A percentile compares a stretch with the other conserved stretches of the same genome.
These are phyloP conservation scores for Dunaliella primolecta DNA, from an alignment of 139 green algal genomes.

Conservation along the genomic window DNA sequence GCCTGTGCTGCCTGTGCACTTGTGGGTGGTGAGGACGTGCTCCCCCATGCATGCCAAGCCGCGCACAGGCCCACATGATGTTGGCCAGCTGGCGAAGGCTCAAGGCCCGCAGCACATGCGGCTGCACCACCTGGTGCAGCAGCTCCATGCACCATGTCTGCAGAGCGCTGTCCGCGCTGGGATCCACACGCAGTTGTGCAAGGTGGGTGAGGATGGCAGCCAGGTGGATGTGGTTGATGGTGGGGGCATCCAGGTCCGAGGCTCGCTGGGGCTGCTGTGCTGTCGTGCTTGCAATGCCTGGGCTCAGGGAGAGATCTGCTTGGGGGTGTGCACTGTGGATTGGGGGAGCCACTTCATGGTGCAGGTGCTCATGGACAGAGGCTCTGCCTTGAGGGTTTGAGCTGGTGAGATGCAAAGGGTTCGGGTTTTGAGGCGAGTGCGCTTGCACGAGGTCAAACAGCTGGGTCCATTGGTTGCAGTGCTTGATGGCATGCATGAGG, in stretches of 20 bases:
- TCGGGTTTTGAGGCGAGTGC: too few relatives aligned
- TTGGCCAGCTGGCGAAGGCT: neutral
- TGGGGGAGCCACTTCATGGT: too few relatives aligned
- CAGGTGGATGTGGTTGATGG: neutral
- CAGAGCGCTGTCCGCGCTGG: neutral
- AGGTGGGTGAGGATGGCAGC: slow-evolving; percentile 1
- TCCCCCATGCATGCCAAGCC: neutral
- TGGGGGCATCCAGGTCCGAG: neutral
- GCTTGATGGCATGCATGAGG: neutral
- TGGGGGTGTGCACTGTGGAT: too few relatives aligned
- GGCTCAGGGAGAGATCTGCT: too few relatives aligned
- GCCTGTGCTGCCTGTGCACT: neutral
- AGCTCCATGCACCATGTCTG: neutral
- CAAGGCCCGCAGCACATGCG: neutral
- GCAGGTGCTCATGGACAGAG: too few relatives aligned
- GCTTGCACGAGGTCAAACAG: neutral
- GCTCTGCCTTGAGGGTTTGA: too few relatives aligned
- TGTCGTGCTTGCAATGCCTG: too few relatives aligned
- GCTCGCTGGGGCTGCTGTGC: neutral
- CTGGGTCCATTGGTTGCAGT: neutral
- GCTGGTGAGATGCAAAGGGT: too few relatives aligned
- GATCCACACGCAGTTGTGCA: neutral
- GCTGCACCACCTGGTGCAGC: neutral
- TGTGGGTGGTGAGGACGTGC: neutral
- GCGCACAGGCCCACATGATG: slow-evolving; percentile 2